phyloP scores from a whole-genome alignment of 768 basidiomycete genomes.

The Suillus decipiens region DNA sequence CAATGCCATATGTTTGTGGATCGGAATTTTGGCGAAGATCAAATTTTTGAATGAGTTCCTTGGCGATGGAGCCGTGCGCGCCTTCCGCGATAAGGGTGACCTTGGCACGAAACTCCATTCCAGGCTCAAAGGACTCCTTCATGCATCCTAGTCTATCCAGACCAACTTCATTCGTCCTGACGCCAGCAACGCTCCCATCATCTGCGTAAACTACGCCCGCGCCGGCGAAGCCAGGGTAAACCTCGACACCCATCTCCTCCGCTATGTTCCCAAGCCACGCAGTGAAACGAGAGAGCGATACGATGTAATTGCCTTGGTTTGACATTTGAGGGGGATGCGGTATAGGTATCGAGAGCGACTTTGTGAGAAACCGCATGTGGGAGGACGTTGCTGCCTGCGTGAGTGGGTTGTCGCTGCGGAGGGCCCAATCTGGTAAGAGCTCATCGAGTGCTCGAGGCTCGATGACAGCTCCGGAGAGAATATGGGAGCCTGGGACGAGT shows the following conservation, averaged over 20 bases:
- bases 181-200: slow-evolving; percentile 54
- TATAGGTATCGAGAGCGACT: slow-evolving; percentile 68
- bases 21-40: slow-evolving; percentile 64
- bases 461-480: slow-evolving; percentile 93
- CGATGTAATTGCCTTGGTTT: slow-evolving; percentile 91
- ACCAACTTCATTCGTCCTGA: slow-evolving; percentile 93
- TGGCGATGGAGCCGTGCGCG: slow-evolving; percentile 89
- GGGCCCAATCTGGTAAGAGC: slow-evolving; percentile 83
- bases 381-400: slow-evolving; percentile 77
- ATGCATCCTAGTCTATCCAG: slow-evolving; percentile 72
- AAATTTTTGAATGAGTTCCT: slow-evolving; percentile 75
- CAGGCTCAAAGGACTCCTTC: slow-evolving; percentile 92
- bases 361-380: slow-evolving; percentile 84
- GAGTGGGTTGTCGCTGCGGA: slow-evolving; percentile 70
- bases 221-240: slow-evolving; percentile 97
- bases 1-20: slow-evolving; percentile 94
- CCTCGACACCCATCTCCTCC: slow-evolving; percentile 86
- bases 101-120: slow-evolving; percentile 93
- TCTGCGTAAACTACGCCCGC: slow-evolving; percentile 74
- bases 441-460: slow-evolving; percentile 92
- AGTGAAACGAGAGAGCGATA: slow-evolving; percentile 86
- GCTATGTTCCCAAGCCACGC: slow-evolving; percentile 89
- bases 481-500: slow-evolving; percentile 75
- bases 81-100: slow-evolving; percentile 94
- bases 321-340: slow-evolving; percentile 98